These are phyloP conservation scores for Trichomonas vaginalis DNA, from an alignment of 208 protist species.

Conservation along the genomic window DNA sequence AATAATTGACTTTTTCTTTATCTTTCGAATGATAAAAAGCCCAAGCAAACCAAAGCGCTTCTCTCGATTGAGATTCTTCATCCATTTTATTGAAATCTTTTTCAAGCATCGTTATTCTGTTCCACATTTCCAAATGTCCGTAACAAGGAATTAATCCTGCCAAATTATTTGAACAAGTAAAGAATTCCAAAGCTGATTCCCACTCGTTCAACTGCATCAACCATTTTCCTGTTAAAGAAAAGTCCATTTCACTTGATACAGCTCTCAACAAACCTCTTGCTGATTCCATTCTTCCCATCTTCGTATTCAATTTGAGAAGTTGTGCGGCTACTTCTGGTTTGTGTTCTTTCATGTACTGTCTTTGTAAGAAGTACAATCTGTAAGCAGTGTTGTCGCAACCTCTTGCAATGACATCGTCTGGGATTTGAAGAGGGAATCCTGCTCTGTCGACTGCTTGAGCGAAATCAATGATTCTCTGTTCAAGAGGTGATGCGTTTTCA, in stretches of 20 bases:
- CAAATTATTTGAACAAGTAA: background rate
- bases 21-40: background rate
- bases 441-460: background rate
- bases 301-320: background rate
- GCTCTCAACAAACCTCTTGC: background rate
- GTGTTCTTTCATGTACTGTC: background rate
- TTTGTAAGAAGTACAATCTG: background rate
- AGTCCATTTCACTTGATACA: background rate
- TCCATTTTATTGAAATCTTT: background rate
- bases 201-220: background rate
- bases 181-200: background rate
- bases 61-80: background rate
- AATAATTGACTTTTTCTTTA: background rate
- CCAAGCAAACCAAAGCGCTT: background rate
- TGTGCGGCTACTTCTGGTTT: background rate
- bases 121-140: background rate
- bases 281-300: constrained; percentile 11
- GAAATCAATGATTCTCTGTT: background rate
- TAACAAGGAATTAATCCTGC: background rate
- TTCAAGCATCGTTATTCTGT: background rate
- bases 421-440: background rate
- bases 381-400: background rate
- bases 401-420: background rate
- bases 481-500: background rate
- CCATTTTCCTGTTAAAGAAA: background rate